Conservation (phyloP, 225 moss, liverwort and hornwort genomes). For the Rhytidiadelphus loreus region DNA sequence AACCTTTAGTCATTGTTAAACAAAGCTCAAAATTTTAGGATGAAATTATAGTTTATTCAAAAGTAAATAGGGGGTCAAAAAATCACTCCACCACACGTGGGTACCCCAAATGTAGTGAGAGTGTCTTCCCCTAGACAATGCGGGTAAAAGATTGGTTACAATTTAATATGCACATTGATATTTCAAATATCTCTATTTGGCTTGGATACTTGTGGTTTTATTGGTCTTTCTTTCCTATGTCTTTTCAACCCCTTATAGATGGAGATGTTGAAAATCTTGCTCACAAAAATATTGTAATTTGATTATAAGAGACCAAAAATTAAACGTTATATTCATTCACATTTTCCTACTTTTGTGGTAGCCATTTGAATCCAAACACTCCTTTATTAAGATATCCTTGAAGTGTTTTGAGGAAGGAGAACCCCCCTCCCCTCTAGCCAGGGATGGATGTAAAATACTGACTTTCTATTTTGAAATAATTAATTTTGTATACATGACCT, state of each 20-base stretch:
- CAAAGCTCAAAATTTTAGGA: no score
- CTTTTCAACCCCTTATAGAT: background rate
- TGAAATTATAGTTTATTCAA: no score
- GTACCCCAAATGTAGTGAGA: no score
- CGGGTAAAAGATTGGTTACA: background rate
- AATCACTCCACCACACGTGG: no score
- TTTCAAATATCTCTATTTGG: background rate
- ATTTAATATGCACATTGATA: background rate
- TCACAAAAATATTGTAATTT: background rate
- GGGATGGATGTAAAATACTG: background rate
- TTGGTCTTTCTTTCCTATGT: background rate
- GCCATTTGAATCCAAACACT: accelerated
- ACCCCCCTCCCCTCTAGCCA: accelerated
- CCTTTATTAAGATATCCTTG: background rate
- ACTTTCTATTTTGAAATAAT: background rate
- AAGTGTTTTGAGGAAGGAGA: background rate
- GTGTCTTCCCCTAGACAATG: no score
- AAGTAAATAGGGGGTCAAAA: no score
- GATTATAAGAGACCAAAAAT: background rate
- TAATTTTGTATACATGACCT: background rate
- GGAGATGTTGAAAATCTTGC: accelerated
- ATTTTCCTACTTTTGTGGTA: background rate
- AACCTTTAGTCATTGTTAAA: no score
- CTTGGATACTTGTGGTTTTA: background rate
- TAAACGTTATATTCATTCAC: background rate